Percentiles rank a stretch among this genome's conserved stretches.
phyloP scores from a whole-genome alignment of 2,329 filamentous ascomycete genomes.

The Nothophaeocryptopus gaeumannii region DNA sequence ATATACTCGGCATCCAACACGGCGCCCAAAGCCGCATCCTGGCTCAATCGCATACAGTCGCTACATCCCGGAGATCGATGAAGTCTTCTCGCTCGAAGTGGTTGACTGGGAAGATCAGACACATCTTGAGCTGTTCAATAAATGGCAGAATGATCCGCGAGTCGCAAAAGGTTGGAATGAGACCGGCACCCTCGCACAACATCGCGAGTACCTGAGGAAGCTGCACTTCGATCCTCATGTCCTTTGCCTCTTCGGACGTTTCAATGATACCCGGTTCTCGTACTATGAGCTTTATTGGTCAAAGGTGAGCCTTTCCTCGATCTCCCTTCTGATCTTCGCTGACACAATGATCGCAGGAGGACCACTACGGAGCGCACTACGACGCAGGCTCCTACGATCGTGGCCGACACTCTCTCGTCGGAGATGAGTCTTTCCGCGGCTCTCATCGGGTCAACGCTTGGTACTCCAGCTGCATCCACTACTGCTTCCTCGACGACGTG shows the following conservation, averaged over 20 bases:
- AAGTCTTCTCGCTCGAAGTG: slow-evolving; percentile 72
- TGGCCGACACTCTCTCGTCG: slow-evolving; percentile 60
- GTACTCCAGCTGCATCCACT: slow-evolving; percentile 58
- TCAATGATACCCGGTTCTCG: slow-evolving; percentile 67
- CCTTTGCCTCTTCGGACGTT: slow-evolving; percentile 66
- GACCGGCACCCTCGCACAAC: slow-evolving; percentile 70
- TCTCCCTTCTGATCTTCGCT: not conserved
- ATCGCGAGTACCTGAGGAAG: slow-evolving; percentile 66
- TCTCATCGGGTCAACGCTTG: slow-evolving; percentile 56
- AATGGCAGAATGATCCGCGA: slow-evolving; percentile 79
- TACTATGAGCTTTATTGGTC: slow-evolving; percentile 82
- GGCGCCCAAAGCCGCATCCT: slow-evolving; percentile 67
- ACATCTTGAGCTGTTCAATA: slow-evolving; percentile 69
- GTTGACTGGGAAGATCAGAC: slow-evolving; percentile 63
- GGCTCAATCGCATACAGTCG: slow-evolving; percentile 72
- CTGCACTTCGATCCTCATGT: slow-evolving; percentile 70
- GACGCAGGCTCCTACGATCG: slow-evolving; percentile 56
- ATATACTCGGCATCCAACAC: slow-evolving; percentile 67
- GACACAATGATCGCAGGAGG: slow-evolving; percentile 44
- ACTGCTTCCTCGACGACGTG: slow-evolving; percentile 58
- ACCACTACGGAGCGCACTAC: slow-evolving; percentile 59
- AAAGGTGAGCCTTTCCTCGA: slow-evolving; percentile 46
- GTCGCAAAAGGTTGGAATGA: slow-evolving; percentile 78
- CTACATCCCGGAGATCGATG: slow-evolving; percentile 70
- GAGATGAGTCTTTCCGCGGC: slow-evolving; percentile 54